Conservation (phyloP, 2,329 filamentous ascomycete species). For the Fonsecaea monophora region DNA sequence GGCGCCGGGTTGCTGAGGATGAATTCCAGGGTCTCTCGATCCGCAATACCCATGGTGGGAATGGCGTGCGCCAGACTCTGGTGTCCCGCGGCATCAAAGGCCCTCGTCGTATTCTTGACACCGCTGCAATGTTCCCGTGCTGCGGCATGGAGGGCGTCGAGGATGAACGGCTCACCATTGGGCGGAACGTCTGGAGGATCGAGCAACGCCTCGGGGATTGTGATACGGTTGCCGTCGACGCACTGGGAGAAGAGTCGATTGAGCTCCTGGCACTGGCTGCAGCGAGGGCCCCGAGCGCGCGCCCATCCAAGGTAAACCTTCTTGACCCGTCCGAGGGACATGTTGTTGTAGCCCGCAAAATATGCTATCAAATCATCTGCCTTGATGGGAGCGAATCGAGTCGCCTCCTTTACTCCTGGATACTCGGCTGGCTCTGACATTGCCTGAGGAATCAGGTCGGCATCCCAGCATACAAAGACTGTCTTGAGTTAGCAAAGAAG, state of each 20-base stretch:
- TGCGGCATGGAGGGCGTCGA: conserved; percentile 4
- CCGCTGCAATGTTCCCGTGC: conserved; percentile 3
- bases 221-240: conserved; percentile 14
- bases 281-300: conserved; percentile 6
- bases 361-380: conserved; percentile 12
- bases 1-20: conserved; percentile 1
- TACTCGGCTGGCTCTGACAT: conserved; percentile 11
- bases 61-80: background rate
- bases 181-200: conserved; percentile 3
- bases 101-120: background rate
- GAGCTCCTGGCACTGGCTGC: conserved; percentile 14
- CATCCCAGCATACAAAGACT: conserved; percentile 16
- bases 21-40: conserved; percentile 6
- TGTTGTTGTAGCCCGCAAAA: conserved; percentile 18
- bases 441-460: background rate
- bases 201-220: conserved; percentile 5
- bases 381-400: conserved; percentile 9
- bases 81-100: background rate
- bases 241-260: conserved; percentile 17
- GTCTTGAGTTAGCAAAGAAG: background rate
- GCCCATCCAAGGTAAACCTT: conserved; percentile 15
- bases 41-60: background rate
- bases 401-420: conserved; percentile 12
- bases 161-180: conserved; percentile 1
- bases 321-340: conserved; percentile 16